Percentiles rank a stretch among this genome's conserved stretches.
phyloP scores from a whole-genome alignment of 805 yeast genomes.

The Kodamaea lidongshanica region DNA sequence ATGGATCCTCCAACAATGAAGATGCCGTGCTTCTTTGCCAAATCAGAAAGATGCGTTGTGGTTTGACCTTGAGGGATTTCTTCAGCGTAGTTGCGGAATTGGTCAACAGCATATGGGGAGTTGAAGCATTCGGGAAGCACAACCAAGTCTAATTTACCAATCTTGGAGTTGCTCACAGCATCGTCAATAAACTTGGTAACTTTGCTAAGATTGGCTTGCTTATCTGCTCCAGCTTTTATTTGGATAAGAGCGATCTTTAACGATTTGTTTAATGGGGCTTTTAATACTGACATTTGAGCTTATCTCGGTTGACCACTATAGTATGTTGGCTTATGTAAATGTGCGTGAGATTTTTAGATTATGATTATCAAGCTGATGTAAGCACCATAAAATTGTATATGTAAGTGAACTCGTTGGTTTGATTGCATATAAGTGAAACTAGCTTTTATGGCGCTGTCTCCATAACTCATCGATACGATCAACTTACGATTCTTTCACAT shows the following conservation, averaged over 20 bases:
- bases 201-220: conserved; percentile 65
- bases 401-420: no score
- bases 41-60: conserved; percentile 50
- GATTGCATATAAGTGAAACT: no score
- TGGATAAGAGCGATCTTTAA: conserved; percentile 82
- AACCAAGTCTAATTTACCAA: conserved; percentile 52
- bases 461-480: background rate
- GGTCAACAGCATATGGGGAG: conserved; percentile 85
- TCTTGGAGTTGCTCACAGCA: conserved; percentile 42
- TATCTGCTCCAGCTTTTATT: conserved; percentile 74
- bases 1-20: conserved; percentile 85
- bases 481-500: background rate
- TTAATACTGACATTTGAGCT: conserved; percentile 19
- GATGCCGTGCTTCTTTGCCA: conserved; percentile 62
- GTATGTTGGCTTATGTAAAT: no score
- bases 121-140: conserved; percentile 96
- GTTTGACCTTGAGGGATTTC: conserved; percentile 70
- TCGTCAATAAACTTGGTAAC: conserved; percentile 57
- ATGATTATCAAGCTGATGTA: background rate
- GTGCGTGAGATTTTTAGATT: no score
- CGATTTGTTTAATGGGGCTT: conserved; percentile 44
- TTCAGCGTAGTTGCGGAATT: conserved; percentile 86
- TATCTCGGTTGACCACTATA: background rate
- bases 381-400: no score
- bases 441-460: background rate